Evolutionary conservation across 768 basidiomycete genomes (phyloP).

Genomic region (Strobilomyces dryophilus): DNA sequence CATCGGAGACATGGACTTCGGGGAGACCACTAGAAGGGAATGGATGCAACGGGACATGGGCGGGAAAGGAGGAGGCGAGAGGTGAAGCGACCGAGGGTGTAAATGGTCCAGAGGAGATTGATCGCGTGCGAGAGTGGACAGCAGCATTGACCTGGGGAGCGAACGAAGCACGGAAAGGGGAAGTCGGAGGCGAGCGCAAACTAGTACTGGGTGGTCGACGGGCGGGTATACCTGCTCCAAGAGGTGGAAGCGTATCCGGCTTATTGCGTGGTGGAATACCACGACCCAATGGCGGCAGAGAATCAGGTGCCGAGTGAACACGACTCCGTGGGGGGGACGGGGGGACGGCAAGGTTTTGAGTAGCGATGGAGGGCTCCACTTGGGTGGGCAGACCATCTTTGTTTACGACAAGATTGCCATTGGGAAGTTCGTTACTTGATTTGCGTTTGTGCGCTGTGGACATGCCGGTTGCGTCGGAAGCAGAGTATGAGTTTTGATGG

Average conservation of each 20-base stretch:
- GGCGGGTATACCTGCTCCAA: conserved; percentile 24
- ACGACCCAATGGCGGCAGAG: conserved; percentile 16
- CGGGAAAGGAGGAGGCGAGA: conserved; percentile 25
- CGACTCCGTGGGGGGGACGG: conserved; percentile 24
- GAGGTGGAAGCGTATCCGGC: conserved; percentile 19
- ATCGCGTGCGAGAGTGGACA: conserved; percentile 28
- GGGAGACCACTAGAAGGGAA: conserved; percentile 22
- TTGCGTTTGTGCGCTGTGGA: conserved; percentile 39
- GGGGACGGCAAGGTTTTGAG: conserved; percentile 8
- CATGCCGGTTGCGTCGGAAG: conserved; percentile 3
- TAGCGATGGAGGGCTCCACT: conserved; percentile 1
- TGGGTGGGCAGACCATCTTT: background rate
- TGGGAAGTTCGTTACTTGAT: conserved; percentile 39
- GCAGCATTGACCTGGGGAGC: conserved; percentile 3
- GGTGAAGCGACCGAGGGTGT: conserved; percentile 26
- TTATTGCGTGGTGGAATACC: conserved; percentile 21
- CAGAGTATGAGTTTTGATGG: background rate
- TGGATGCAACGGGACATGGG: conserved; percentile 21
- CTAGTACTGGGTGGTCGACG: conserved; percentile 23
- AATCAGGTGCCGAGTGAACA: conserved; percentile 23
- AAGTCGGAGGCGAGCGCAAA: conserved; percentile 26
- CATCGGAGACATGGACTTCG: conserved; percentile 17
- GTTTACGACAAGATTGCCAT: conserved; percentile 24
- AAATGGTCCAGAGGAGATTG: conserved; percentile 32
- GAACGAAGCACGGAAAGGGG: conserved; percentile 31